Conservation (phyloP, 1,284 basidiomycete genomes). For the Takashimella koratensis region DNA sequence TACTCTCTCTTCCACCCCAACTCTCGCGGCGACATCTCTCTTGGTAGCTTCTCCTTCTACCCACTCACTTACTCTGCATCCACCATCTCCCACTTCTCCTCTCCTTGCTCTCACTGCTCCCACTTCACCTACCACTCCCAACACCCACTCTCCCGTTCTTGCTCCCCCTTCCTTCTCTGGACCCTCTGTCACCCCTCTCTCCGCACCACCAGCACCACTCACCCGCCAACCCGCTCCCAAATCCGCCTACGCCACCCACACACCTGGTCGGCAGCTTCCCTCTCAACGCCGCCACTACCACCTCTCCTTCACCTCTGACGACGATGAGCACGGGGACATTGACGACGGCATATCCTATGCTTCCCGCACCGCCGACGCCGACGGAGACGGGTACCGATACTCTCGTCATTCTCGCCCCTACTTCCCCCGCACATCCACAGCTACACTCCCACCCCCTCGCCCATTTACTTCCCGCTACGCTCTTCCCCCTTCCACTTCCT, state of each 20-base stretch:
- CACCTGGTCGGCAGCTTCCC: neutral
- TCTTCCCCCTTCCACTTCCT: neutral
- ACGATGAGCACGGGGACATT: too few relatives aligned
- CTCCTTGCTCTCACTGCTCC: neutral
- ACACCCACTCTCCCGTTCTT: neutral
- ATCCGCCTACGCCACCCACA: too few relatives aligned
- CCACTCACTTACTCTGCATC: neutral
- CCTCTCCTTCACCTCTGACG: neutral
- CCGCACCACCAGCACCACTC: too few relatives aligned
- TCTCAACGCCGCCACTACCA: neutral
- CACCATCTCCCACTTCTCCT: neutral
- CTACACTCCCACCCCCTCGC: neutral
- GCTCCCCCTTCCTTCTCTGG: too few relatives aligned
- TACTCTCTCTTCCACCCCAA: neutral
- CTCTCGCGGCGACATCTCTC: neutral
- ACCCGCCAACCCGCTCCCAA: too few relatives aligned
- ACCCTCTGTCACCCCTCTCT: too few relatives aligned
- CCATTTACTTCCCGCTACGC: neutral
- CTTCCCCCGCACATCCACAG: too few relatives aligned
- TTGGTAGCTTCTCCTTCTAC: neutral
- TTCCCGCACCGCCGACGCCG: neutral
- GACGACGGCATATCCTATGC: neutral
- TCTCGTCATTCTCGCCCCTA: too few relatives aligned
- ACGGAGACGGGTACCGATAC: neutral
- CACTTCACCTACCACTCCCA: neutral